Percentiles rank a stretch among this genome's conserved stretches.
Conservation (phyloP, 495 filamentous ascomycete genomes). For the Lasiosphaeria hispida region DNA sequence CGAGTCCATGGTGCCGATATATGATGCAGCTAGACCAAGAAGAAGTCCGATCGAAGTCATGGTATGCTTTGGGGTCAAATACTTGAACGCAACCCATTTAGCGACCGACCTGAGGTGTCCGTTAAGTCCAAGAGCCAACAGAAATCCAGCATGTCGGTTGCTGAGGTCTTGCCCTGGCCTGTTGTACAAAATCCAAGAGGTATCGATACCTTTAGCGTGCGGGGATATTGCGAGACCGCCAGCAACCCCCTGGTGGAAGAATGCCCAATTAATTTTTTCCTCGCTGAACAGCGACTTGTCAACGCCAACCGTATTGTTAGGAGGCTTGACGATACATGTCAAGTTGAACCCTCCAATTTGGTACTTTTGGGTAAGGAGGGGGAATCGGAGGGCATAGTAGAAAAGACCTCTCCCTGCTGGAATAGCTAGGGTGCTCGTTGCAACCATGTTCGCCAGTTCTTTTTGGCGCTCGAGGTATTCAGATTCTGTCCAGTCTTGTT, state of each 20-base stretch:
- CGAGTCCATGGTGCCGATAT: slow-evolving; percentile 94
- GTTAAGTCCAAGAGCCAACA: slow-evolving; percentile 90
- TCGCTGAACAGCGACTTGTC: slow-evolving; percentile 82
- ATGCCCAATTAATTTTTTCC: slow-evolving; percentile 96
- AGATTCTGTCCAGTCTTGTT: slow-evolving; percentile 77
- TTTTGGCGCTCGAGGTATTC: slow-evolving; percentile 93
- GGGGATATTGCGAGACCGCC: slow-evolving; percentile 87
- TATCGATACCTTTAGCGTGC: slow-evolving; percentile 90
- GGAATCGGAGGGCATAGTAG: slow-evolving; percentile 76
- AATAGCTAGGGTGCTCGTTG: slow-evolving; percentile 81
- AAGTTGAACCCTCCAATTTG: slow-evolving; percentile 83
- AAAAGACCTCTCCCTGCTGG: slow-evolving; percentile 81
- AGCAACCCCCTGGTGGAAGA: slow-evolving; percentile 93
- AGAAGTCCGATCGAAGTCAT: slow-evolving; percentile 98
- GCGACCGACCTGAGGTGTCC: slow-evolving; percentile 90
- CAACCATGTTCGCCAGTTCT: slow-evolving; percentile 77
- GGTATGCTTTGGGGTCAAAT: slow-evolving; percentile 94
- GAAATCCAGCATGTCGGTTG: slow-evolving; percentile 90
- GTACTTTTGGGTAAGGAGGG: slow-evolving; percentile 86
- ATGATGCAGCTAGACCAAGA: slow-evolving; percentile 87
- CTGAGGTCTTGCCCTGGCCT: slow-evolving; percentile 82
- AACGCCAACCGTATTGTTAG: slow-evolving; percentile 82
- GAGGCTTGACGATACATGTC: slow-evolving; percentile 83
- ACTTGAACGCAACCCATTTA: slow-evolving; percentile 99
- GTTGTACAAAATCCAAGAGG: slow-evolving; percentile 97